phyloP scores from a whole-genome alignment of 2,329 filamentous ascomycete genomes.

The Rutstroemia sp. region DNA sequence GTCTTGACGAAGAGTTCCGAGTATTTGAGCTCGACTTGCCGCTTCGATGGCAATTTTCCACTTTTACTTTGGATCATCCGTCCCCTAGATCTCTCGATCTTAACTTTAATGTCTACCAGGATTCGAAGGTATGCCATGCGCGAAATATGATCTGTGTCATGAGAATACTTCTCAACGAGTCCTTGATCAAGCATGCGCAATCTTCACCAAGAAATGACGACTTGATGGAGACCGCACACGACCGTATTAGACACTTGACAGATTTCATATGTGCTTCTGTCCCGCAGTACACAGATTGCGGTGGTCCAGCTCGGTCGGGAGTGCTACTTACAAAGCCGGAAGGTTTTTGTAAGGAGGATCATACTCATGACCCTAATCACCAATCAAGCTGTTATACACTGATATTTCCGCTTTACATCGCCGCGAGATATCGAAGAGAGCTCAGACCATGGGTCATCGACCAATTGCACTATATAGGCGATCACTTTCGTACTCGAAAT shows the following conservation, averaged over 20 bases:
- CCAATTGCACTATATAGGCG: slow-evolving; percentile 6
- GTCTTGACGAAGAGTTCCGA: background rate
- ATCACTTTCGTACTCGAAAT: slow-evolving; percentile 9
- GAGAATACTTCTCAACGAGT: slow-evolving; percentile 11
- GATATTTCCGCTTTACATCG: slow-evolving; percentile 11
- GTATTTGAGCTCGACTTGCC: background rate
- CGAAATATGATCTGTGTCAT: slow-evolving; percentile 9
- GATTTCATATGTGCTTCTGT: slow-evolving; percentile 11
- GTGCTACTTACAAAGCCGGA: background rate
- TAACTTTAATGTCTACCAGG: slow-evolving; percentile 1
- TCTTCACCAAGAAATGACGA: background rate
- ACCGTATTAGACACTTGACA: slow-evolving; percentile 1
- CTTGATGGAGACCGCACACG: background rate
- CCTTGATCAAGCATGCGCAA: background rate
- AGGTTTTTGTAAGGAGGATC: background rate
- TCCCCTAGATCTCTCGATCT: slow-evolving; percentile 1
- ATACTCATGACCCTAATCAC: background rate
- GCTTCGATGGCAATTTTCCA: background rate
- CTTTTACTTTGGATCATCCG: background rate
- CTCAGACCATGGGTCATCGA: slow-evolving; percentile 5
- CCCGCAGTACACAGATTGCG: slow-evolving; percentile 9
- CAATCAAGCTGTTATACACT: background rate
- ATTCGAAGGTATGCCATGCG: slow-evolving; percentile 6
- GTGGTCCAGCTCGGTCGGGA: background rate
- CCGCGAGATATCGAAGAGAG: background rate